Base-by-base conservation (phyloP, 2,329 filamentous ascomycete species). In the Ilyonectria mors-panacis region DNA sequence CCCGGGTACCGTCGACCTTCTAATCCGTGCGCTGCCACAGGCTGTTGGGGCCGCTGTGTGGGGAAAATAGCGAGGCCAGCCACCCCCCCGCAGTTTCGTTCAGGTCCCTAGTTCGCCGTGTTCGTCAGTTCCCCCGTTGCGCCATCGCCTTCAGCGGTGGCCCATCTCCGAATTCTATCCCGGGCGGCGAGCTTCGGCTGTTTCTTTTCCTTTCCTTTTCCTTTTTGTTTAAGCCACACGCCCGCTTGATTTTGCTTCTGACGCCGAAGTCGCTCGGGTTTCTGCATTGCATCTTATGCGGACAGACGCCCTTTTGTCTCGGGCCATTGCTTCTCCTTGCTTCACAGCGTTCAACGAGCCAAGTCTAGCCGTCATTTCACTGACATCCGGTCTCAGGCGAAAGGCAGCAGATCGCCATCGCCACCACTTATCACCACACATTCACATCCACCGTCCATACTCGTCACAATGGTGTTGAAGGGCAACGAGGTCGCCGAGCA, bases 401-500 rank as follows among this genome's bases (percentile, higher is more conserved):
- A 75, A 70, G 70, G 67, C 72, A 68, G 26, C 37, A 33, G 61
- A 45, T n/a, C 26, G 8, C 33, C 10, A 17, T 13, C 15, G 35
- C 12, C 37, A 44, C 54, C 13, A 33, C 30, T 15, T 13, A 30
- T 44, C n/a, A 33, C 26, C 23, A 44, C 42, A 37, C 56, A 59
- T 35, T 26, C n/a, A n/a, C n/a, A n/a, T n/a, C 48, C 9, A 42
- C 45, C 23, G 35, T 28, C 17, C 33, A 35, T 10, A 44, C n/a
- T 35, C 54, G 56, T 44, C 63, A 79, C 70, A 64, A 84, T 85
- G 82, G 78, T 79, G 60, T 78, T 89, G 61, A 86, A 83, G 17
- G 87, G 87, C 48, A 81, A 78, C 57, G 86, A 89, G 59, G 83
- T 89, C 65, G 85, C 86, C 23, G 83, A 94, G 84, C 95, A 98